Percentiles rank a stretch among this genome's conserved stretches.
Evolutionary conservation across 495 filamentous ascomycete genomes (phyloP).

Genomic region (Margaritispora aquatica): DNA sequence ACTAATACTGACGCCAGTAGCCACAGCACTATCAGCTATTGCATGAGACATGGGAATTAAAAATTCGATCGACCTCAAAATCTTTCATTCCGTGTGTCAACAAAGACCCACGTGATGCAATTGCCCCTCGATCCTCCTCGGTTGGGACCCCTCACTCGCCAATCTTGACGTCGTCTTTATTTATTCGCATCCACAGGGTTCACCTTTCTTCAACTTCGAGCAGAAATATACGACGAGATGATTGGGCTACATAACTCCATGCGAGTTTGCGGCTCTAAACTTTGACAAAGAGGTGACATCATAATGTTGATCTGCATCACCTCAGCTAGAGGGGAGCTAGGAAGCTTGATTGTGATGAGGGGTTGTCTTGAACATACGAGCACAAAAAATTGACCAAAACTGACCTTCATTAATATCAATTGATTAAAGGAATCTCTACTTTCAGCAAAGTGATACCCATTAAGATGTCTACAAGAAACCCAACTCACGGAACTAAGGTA

Average conservation of each 20-base stretch:
- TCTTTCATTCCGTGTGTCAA: not conserved
- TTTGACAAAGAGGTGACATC: not conserved
- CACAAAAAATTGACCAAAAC: not conserved
- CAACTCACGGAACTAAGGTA: conserved; percentile 19
- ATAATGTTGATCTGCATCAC: not conserved
- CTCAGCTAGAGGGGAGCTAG: not conserved
- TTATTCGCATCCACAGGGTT: not conserved
- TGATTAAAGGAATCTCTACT: too few species aligned
- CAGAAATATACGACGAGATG: not conserved
- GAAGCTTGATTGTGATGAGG: not conserved
- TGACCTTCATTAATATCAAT: too few species aligned
- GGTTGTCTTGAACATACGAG: not conserved
- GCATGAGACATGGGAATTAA: not conserved
- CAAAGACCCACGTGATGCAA: not conserved
- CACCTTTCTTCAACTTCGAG: not conserved
- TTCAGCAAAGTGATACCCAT: not conserved
- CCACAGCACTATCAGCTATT: not conserved
- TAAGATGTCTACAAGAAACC: conserved; percentile 17
- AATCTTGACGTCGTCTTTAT: not conserved
- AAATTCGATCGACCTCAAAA: not conserved
- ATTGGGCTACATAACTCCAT: not conserved
- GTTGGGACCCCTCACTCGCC: not conserved
- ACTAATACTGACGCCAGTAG: too few species aligned
- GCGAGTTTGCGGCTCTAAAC: not conserved
- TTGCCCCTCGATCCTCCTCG: not conserved